Conservation (phyloP, 805 yeast genomes). For the Ogataea thermomethanolica region DNA sequence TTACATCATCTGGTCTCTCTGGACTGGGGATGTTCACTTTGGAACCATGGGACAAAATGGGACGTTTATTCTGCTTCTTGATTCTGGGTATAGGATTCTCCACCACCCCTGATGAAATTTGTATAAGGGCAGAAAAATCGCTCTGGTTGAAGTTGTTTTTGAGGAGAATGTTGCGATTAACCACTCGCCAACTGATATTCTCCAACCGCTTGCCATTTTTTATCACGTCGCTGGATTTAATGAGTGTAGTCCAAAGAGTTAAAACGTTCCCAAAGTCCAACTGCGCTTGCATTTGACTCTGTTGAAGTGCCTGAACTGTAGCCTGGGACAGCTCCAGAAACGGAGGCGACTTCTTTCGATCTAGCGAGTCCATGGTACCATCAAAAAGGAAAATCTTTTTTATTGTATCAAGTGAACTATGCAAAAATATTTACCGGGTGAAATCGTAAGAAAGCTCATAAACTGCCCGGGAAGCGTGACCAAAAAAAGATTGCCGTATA, state of each 20-base stretch:
- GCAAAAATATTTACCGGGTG: slow-evolving; percentile 8
- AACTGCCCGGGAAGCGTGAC: slow-evolving; percentile 11
- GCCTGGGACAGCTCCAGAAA: slow-evolving; percentile 32
- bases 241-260: slow-evolving; percentile 40
- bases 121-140: slow-evolving; percentile 29
- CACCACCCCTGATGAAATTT: slow-evolving; percentile 24
- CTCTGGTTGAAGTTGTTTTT: slow-evolving; percentile 21
- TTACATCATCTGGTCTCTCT: slow-evolving; percentile 13
- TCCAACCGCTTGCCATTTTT: slow-evolving; percentile 34
- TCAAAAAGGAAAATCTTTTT: neutral
- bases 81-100: slow-evolving; percentile 3
- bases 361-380: slow-evolving; percentile 20
- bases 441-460: slow-evolving; percentile 1
- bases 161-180: slow-evolving; percentile 30
- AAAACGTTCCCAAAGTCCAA: slow-evolving; percentile 39
- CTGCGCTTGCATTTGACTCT: slow-evolving; percentile 19
- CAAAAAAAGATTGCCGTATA: neutral
- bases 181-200: slow-evolving; percentile 36
- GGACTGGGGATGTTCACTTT: slow-evolving; percentile 16
- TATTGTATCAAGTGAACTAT: neutral
- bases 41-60: slow-evolving; percentile 2
- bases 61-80: neutral
- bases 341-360: slow-evolving; percentile 29
- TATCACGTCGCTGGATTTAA: slow-evolving; percentile 32
- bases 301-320: slow-evolving; percentile 25